Percentiles rank a stretch among this genome's conserved stretches.
Conservation (phyloP, 345 rosid species). For the Bruguiera parviflora region DNA sequence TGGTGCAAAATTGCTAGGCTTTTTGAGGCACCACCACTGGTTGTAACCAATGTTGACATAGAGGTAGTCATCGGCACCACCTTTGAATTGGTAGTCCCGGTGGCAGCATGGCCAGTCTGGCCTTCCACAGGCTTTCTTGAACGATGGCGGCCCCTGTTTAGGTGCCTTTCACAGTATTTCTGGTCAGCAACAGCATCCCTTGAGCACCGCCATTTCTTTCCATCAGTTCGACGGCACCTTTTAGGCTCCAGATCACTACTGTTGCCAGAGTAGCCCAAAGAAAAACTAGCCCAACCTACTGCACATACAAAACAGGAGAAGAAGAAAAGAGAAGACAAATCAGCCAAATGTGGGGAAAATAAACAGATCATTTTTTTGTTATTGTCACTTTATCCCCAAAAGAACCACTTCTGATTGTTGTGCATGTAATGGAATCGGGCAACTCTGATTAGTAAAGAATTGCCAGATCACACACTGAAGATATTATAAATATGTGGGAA, state of each 20-base stretch:
- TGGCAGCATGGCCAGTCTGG: constrained; percentile 46
- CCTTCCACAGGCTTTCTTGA: constrained; percentile 86
- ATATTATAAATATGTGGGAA: not conserved
- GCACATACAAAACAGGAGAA: not conserved
- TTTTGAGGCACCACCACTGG: constrained; percentile 31
- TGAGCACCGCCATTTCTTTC: constrained; percentile 87
- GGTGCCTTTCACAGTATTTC: constrained; percentile 77
- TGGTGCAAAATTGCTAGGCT: constrained; percentile 27
- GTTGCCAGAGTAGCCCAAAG: constrained; percentile 49
- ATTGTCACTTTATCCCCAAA: not conserved
- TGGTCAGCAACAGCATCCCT: constrained; percentile 71
- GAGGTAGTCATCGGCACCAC: constrained; percentile 30
- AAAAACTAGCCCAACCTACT: constrained; percentile 71
- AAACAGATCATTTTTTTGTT: not conserved
- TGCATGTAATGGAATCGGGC: not conserved
- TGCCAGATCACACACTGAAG: too few species aligned
- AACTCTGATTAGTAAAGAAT: not conserved
- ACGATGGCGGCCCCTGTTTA: constrained; percentile 83
- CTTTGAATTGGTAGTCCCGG: constrained; percentile 37
- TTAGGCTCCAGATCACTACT: constrained; percentile 63
- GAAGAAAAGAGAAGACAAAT: not conserved
- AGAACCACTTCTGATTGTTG: not conserved
- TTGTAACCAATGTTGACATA: constrained; percentile 23
- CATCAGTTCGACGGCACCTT: constrained; percentile 77
- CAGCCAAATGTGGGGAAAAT: not conserved